A percentile compares a stretch with the other conserved stretches of the same genome.
Conservation (phyloP, 2,329 filamentous ascomycete species). For the Sporothrix curviconia region DNA sequence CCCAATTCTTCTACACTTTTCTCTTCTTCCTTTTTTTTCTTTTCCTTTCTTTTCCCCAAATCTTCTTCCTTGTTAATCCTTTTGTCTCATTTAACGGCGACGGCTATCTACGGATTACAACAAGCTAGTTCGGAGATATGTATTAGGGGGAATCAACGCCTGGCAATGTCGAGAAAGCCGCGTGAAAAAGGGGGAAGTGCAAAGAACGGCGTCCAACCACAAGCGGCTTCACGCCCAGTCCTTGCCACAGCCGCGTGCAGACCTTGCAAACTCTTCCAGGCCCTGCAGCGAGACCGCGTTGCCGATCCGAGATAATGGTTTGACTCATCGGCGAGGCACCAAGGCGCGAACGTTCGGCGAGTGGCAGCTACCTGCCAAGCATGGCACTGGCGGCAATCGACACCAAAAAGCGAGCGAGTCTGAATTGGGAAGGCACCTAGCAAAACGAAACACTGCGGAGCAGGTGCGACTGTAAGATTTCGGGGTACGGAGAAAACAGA, state of each 20-base stretch:
- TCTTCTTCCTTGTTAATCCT: too few species aligned
- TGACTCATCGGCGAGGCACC: conserved; percentile 15
- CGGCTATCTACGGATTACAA: too few species aligned
- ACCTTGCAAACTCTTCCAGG: neutral
- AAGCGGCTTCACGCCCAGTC: neutral
- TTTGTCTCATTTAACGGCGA: too few species aligned
- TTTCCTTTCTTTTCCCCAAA: too few species aligned
- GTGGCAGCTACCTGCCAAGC: conserved; percentile 8
- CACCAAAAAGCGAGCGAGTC: neutral
- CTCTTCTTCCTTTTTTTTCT: too few species aligned
- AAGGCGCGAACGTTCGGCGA: neutral
- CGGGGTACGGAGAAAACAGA: neutral
- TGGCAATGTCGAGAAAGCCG: neutral
- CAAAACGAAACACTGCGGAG: neutral
- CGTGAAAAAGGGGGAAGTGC: too few species aligned
- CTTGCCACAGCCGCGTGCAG: neutral
- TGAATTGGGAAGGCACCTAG: conserved; percentile 7
- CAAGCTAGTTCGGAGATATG: neutral
- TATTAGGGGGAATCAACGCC: neutral
- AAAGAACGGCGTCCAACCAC: neutral
- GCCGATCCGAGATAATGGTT: conserved; percentile 8
- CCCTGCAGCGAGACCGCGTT: neutral
- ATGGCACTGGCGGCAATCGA: conserved; percentile 1
- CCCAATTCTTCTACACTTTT: too few species aligned
- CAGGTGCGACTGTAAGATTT: neutral